Percentiles rank a stretch among this genome's conserved stretches.
Evolutionary conservation across 1,284 basidiomycete species (phyloP).

Genomic region (Lignosus rhinocerotis): DNA sequence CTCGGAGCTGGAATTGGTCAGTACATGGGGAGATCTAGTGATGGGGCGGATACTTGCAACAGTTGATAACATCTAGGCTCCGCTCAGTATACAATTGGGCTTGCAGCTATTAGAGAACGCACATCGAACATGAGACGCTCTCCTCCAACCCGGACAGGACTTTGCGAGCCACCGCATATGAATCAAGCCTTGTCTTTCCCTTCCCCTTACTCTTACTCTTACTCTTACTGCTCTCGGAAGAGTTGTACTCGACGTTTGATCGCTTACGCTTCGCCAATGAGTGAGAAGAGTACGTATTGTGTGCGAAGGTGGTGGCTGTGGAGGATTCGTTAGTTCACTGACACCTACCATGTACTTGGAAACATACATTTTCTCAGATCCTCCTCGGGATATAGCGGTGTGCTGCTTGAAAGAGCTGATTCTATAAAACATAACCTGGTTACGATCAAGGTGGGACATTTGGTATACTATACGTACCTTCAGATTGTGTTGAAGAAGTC

Average conservation of each 20-base stretch:
- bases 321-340: neutral
- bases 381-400: too few species aligned
- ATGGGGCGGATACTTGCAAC: constrained; percentile 28
- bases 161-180: constrained; percentile 19
- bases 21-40: too few species aligned
- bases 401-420: neutral
- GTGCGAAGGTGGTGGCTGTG: neutral
- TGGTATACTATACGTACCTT: neutral
- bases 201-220: constrained; percentile 20
- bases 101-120: constrained; percentile 8
- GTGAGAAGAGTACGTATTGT: neutral
- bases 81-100: neutral
- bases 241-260: constrained; percentile 1
- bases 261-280: constrained; percentile 9
- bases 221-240: constrained; percentile 9
- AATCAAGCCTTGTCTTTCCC: constrained; percentile 21
- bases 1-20: constrained; percentile 24
- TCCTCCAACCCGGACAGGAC: constrained; percentile 32
- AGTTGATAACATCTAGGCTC: constrained; percentile 35
- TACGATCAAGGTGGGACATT: neutral
- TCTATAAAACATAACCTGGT: neutral
- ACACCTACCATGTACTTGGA: neutral
- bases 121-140: constrained; percentile 38
- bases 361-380: neutral
- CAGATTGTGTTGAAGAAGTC: neutral